Percentiles rank a stretch among this genome's conserved stretches.
Evolutionary conservation across 176 grass and related monocot genomes (phyloP).

Genomic region (Oryza meyeriana): DNA sequence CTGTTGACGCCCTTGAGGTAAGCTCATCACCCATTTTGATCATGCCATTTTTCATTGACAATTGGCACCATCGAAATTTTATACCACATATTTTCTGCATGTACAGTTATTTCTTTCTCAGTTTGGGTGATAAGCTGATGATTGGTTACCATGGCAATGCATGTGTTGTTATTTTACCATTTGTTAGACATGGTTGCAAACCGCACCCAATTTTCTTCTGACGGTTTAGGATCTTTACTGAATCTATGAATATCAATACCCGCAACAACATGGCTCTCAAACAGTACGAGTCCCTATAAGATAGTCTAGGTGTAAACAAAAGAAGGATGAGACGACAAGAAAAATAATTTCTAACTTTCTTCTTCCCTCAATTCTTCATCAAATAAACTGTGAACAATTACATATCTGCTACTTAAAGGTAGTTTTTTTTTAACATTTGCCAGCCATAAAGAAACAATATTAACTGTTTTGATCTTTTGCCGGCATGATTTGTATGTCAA

Average conservation of each 20-base stretch:
- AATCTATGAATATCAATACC: not conserved
- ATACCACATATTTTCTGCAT: no score
- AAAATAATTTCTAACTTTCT: not conserved
- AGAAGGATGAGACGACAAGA: not conserved
- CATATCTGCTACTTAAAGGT: no score
- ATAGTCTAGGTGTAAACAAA: not conserved
- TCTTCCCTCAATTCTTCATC: not conserved
- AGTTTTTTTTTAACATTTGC: not conserved
- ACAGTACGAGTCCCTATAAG: not conserved
- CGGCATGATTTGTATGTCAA: not conserved
- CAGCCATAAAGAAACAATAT: not conserved
- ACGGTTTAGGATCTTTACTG: not conserved
- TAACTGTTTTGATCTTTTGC: not conserved
- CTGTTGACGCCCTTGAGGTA: constrained; percentile 83
- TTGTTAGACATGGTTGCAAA: not conserved
- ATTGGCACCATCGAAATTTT: not conserved
- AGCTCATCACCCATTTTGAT: not conserved
- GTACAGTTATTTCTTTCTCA: not conserved
- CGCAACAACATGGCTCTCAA: not conserved
- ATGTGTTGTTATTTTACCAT: not conserved
- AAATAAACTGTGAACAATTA: no score
- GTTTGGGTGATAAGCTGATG: not conserved
- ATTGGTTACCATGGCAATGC: not conserved
- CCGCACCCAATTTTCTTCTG: not conserved
- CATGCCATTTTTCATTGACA: not conserved